Evolutionary conservation across 2,329 filamentous ascomycete species (phyloP), one percentile per base, ranked within the genome.

Genomic region (Huntiella savannae): DNA sequence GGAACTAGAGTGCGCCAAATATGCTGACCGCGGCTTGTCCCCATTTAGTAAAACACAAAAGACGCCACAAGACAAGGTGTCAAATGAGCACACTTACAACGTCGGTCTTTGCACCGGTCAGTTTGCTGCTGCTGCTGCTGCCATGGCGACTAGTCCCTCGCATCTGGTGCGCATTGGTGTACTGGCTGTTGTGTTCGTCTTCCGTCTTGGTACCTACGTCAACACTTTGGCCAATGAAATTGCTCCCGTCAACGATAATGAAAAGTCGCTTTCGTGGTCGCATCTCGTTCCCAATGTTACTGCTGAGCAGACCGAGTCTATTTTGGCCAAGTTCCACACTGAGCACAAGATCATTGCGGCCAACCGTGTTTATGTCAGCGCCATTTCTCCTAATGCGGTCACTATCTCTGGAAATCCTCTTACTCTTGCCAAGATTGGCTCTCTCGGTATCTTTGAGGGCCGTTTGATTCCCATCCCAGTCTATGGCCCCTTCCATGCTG

Each of bases 91-190:
- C 61, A 71, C 66, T 11, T 63, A 69, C 55, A 63, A 77, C 17
- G 66, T 80, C 22, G 78, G 77, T 49, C 68, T 82, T 38, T 82
- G 78, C 64, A 79, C 76, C 36, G 79, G 79, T 44, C 65, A 79
- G 16, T 72, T 82, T 54, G 77, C 78, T n/a, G 78, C 75, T n/a
- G 65, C 72, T 10, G 78, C 76, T 12, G 71, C 82, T 48, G 71
- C 77, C 10, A 75, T 72, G 16, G 70, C 77, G 32, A 70, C 70
- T 49, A 77, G 74, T 4, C 62, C 80, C 41, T 72, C 71, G 13
- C 67, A 74, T 40, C 62, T 83, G 33, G 64, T 81, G 16, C 70
- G 70, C 5, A 64, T 82, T 43, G 77, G 70, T 44, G 68, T 78
- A 12, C 72, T 80, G 56, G 67, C 73, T 19, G 73, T 79, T 17